Evolutionary conservation across 495 filamentous ascomycete species (phyloP).

Genomic region (Penicillium chermesinum): DNA sequence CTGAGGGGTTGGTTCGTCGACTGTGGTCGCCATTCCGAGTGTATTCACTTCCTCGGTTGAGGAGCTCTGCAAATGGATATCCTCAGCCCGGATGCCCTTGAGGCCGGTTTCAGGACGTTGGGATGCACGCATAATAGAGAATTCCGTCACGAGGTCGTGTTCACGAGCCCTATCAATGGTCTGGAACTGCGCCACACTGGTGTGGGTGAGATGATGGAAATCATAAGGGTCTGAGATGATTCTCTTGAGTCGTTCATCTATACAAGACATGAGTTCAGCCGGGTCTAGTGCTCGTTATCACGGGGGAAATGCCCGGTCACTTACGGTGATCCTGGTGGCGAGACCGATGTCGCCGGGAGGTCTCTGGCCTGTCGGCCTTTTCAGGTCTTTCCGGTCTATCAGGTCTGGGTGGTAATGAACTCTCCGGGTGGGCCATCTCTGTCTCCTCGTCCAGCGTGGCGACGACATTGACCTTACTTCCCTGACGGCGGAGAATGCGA

Average conservation of each 20-base stretch:
- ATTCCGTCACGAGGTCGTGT: conserved; percentile 60
- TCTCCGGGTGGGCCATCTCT: conserved; percentile 37
- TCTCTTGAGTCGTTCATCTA: conserved; percentile 39
- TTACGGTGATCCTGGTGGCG: conserved; percentile 5
- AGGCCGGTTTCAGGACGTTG: conserved; percentile 57
- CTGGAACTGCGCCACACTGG: conserved; percentile 58
- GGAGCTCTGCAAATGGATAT: conserved; percentile 60
- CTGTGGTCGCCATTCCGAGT: conserved; percentile 19
- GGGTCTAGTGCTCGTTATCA: not conserved
- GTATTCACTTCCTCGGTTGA: conserved; percentile 47
- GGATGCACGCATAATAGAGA: conserved; percentile 61
- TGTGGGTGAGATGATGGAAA: conserved; percentile 84
- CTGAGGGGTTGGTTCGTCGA: conserved; percentile 17
- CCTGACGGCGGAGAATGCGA: conserved; percentile 48
- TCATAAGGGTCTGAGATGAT: conserved; percentile 80
- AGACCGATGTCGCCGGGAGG: not conserved
- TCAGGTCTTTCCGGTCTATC: conserved; percentile 10
- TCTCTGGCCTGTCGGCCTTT: not conserved
- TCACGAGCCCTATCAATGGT: conserved; percentile 51
- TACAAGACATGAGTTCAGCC: no score
- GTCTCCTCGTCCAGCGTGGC: conserved; percentile 45
- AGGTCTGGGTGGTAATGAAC: conserved; percentile 27
- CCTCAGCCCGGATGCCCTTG: conserved; percentile 57
- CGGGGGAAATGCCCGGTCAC: not conserved
- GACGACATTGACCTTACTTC: conserved; percentile 48